These are phyloP conservation scores for Artemisia annua DNA, from an alignment of 129 eudicot genomes.

Conservation along the genomic window DNA sequence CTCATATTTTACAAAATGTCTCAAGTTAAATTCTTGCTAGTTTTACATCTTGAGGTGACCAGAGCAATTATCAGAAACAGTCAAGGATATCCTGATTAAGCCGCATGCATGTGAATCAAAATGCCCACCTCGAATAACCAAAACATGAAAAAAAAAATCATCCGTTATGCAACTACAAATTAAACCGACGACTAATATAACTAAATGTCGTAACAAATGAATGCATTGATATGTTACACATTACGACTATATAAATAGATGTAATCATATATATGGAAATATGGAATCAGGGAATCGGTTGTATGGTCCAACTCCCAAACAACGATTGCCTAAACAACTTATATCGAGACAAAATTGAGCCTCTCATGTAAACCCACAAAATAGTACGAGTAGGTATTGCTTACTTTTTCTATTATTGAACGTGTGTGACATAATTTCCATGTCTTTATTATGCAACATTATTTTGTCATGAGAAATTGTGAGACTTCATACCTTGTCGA, in stretches of 20 bases:
- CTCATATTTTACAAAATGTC: too few species aligned
- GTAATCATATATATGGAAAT: not conserved
- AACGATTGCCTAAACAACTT: conserved; percentile 13
- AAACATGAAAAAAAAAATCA: too few species aligned
- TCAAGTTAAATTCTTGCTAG: too few species aligned
- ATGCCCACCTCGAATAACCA: too few species aligned
- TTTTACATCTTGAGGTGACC: too few species aligned
- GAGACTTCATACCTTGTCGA: not conserved
- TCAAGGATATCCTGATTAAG: too few species aligned
- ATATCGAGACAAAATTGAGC: conserved; percentile 2
- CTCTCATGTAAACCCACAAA: conserved; percentile 19
- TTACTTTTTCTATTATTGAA: not conserved
- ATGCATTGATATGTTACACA: too few species aligned
- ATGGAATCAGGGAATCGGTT: conserved; percentile 3
- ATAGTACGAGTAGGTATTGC: conserved; percentile 15
- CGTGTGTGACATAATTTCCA: conserved; percentile 21
- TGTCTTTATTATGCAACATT: conserved; percentile 24
- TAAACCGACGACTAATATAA: not conserved
- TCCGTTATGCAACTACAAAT: not conserved
- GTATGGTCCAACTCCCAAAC: conserved; percentile 21
- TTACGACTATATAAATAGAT: not conserved
- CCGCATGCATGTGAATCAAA: too few species aligned
- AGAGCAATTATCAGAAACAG: too few species aligned
- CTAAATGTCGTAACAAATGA: too few species aligned
- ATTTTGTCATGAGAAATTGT: conserved; percentile 14